Conservation (phyloP, 768 basidiomycete species). For the Lactarius pseudohatsudake region DNA sequence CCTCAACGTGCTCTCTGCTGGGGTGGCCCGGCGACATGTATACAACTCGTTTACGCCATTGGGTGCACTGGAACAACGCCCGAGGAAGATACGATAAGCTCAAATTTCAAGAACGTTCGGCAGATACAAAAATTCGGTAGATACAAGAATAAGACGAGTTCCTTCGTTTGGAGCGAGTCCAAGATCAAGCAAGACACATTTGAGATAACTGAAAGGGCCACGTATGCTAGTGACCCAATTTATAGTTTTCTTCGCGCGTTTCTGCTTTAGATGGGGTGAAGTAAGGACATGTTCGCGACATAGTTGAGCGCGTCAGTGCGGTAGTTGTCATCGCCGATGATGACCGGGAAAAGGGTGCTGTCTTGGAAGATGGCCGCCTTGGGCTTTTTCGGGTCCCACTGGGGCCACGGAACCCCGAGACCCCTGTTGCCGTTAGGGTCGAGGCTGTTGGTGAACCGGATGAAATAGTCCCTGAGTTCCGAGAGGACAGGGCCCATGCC, state of each 20-base stretch:
- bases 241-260: not conserved
- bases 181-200: not conserved
- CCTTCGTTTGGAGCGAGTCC: not conserved
- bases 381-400: conserved; percentile 19
- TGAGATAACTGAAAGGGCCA: not conserved
- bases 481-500: not conserved
- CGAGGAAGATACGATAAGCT: not conserved
- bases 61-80: not conserved
- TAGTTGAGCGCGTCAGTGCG: conserved; percentile 16
- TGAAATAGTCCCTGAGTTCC: conserved; percentile 25
- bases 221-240: not conserved
- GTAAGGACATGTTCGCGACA: conserved; percentile 23
- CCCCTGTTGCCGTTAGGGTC: conserved; percentile 25
- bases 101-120: not conserved
- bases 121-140: not conserved
- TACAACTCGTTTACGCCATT: not conserved
- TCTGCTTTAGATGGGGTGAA: conserved; percentile 21
- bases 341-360: conserved; percentile 5
- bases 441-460: conserved; percentile 25
- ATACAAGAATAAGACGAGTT: not conserved
- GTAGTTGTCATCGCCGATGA: conserved; percentile 21
- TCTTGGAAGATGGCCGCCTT: conserved; percentile 25
- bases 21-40: not conserved
- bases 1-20: not conserved
- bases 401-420: conserved; percentile 21